Conservation (phyloP, 345 rosid species). For the Streptanthus diversifolius region DNA sequence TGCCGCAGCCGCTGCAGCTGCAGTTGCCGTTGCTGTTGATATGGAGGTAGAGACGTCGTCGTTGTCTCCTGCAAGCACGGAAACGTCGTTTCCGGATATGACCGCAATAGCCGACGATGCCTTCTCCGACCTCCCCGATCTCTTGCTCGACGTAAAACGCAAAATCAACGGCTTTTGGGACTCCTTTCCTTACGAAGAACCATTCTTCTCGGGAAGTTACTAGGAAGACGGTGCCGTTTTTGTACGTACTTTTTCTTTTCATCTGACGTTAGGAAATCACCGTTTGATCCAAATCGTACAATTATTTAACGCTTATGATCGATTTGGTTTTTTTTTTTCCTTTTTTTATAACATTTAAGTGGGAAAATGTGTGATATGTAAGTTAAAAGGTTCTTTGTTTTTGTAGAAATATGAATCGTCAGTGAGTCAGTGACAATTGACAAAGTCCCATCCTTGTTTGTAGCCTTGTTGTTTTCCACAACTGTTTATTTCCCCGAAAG, state of each 20-base stretch:
- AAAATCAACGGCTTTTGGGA: slow-evolving; percentile 46
- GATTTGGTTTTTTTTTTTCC: background rate
- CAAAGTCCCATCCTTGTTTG: slow-evolving; percentile 21
- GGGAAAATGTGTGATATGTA: slow-evolving; percentile 11
- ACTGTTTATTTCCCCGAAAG: slow-evolving; percentile 12
- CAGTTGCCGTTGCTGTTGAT: background rate
- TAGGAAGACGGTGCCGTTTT: slow-evolving; percentile 25
- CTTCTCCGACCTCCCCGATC: slow-evolving; percentile 69
- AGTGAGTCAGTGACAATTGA: slow-evolving; percentile 23
- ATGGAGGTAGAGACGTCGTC: slow-evolving; percentile 20
- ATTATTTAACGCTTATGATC: background rate
- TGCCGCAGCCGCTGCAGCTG: slow-evolving; percentile 68
- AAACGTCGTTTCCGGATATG: slow-evolving; percentile 25
- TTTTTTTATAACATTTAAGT: background rate
- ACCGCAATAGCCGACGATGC: slow-evolving; percentile 44
- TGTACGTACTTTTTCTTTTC: slow-evolving; percentile 5
- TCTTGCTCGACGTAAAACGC: slow-evolving; percentile 38
- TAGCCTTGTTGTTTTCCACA: slow-evolving; percentile 15
- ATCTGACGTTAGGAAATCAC: slow-evolving; percentile 12
- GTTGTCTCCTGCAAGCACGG: slow-evolving; percentile 19
- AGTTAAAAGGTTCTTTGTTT: slow-evolving; percentile 10
- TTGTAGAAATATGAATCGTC: slow-evolving; percentile 9
- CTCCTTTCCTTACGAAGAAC: slow-evolving; percentile 28
- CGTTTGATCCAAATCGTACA: slow-evolving; percentile 15
- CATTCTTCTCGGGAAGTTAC: slow-evolving; percentile 27